phyloP scores from a whole-genome alignment of 2,329 filamentous ascomycete genomes.

The Apiospora saccharicola region DNA sequence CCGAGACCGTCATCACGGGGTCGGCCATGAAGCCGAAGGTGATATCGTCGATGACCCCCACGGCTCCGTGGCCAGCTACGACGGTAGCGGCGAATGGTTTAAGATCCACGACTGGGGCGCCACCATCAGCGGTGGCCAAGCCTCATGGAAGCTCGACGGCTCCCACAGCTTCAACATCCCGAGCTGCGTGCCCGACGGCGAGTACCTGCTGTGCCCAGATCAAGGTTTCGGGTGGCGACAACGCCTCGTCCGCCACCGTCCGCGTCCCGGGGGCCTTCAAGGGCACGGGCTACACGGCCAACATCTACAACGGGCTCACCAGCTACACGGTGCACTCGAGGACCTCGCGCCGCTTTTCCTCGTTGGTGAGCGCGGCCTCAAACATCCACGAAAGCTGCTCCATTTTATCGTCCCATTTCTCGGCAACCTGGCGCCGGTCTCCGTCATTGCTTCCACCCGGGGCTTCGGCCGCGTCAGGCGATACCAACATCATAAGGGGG shows the following conservation, averaged over 20 bases:
- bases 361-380: constrained; percentile 54
- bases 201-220: constrained; percentile 63
- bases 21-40: constrained; percentile 78
- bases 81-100: constrained; percentile 51
- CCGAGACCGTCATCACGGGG: constrained; percentile 77
- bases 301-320: constrained; percentile 45
- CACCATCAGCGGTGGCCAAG: constrained; percentile 43
- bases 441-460: constrained; percentile 32
- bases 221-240: constrained; percentile 50
- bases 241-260: constrained; percentile 40
- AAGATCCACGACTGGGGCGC: constrained; percentile 50
- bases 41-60: constrained; percentile 74
- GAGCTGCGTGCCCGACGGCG: constrained; percentile 58
- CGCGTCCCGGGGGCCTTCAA: constrained; percentile 49
- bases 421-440: constrained; percentile 55
- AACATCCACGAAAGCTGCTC: constrained; percentile 56
- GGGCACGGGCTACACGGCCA: constrained; percentile 50
- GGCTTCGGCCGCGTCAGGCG: background rate
- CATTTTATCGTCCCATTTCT: constrained; percentile 58
- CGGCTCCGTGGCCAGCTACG: constrained; percentile 44
- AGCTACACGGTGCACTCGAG: constrained; percentile 68
- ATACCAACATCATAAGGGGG: constrained; percentile 36
- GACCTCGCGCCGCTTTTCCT: constrained; percentile 62
- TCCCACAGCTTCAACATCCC: constrained; percentile 55
- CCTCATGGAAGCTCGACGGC: constrained; percentile 44